Conservation (phyloP, 2,329 filamentous ascomycete genomes). For the Fusarium sacchari region DNA sequence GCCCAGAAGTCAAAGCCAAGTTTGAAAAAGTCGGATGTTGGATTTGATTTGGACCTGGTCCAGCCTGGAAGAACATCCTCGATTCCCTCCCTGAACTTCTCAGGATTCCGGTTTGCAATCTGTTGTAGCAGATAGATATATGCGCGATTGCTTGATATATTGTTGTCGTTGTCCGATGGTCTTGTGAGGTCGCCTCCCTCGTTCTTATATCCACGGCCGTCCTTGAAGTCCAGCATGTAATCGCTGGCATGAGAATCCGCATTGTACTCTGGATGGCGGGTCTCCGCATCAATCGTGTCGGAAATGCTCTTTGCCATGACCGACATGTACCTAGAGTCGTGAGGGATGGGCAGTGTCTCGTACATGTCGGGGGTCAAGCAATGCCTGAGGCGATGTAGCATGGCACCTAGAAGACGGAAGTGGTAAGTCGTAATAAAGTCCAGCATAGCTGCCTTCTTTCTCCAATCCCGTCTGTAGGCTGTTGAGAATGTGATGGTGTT, state of each 20-base stretch:
- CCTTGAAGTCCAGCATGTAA: no score
- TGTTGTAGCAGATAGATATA: not conserved
- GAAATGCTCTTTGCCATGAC: not conserved
- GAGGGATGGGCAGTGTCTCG: not conserved
- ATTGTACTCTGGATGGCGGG: no score
- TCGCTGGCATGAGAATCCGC: no score
- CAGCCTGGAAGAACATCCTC: fast-evolving
- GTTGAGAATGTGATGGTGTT: conserved; percentile 22
- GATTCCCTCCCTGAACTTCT: not conserved
- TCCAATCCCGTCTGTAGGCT: not conserved
- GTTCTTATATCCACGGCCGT: no score
- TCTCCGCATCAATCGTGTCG: no score
- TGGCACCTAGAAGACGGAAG: not conserved
- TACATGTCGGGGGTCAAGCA: not conserved
- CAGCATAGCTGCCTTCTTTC: not conserved
- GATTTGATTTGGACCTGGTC: not conserved
- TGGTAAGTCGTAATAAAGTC: not conserved
- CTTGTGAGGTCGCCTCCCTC: not conserved
- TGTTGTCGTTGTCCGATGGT: not conserved
- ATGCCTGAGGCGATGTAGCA: fast-evolving
- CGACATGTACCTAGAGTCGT: not conserved
- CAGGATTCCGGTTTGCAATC: not conserved
- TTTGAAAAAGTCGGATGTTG: not conserved
- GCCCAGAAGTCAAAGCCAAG: not conserved
- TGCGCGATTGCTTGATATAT: not conserved